Evolutionary conservation across 257 asterid species (phyloP), one percentile per base, ranked within the genome.

Genomic region (Rehmannia glutinosa): DNA sequence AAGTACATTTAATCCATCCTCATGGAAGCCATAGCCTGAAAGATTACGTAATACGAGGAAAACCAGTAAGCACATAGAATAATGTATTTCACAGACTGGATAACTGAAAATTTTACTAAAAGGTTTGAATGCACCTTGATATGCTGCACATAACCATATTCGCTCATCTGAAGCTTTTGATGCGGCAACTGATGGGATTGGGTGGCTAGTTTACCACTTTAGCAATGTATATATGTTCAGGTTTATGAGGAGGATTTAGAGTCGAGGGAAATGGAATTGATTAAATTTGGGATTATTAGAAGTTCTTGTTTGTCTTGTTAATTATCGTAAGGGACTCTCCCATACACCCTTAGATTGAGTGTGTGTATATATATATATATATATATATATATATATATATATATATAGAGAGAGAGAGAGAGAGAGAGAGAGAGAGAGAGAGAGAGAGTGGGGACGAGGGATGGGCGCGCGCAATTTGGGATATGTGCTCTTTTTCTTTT

Each of bases 61-160:
- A 30, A 55, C 2, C 15, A 4, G 61, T 74, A 19, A 47, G n/a
- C 39, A 62, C 16, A 17, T 3, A 32, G 19, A 52, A 36, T 20
- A 10, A 47, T 45, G 4, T 21, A 9, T n/a, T 16, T 39, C 20
- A n/a, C 23, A 46, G 27, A 39, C 8, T 43, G 5, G 19, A 28
- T 13, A 2, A n/a, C 12, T 11, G 43, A 52, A 23, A 33, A 21
- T 45, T 12, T 24, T 9, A 43, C n/a, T n/a, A 43, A n/a, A 43
- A 2, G 17, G 24, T 33, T 12, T 1, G 7, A 63, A 33, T 30
- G 55, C 49, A 87, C 97, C 97, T 80, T 86, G 96, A 82, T 86
- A 87, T 49, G 90, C 86, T 74, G 96, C 97, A 73, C 85, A 84
- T 50, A 90, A 90, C 97, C 97, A 90, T 47, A 90, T 65, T 68